phyloP scores from a whole-genome alignment of 345 rosid species.

The Laguncularia racemosa region DNA sequence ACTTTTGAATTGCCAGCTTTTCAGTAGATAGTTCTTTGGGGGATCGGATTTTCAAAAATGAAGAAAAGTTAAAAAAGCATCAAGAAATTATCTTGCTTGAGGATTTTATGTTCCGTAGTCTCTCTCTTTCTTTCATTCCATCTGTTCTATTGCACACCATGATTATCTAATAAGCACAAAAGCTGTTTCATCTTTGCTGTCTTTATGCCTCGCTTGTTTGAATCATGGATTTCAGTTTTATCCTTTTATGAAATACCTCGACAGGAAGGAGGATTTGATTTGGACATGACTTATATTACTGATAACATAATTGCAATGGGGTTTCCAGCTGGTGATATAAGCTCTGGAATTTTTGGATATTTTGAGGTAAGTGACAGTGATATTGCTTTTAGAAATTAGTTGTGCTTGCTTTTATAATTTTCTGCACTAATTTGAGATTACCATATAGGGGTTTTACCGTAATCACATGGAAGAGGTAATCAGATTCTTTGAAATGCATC shows the following conservation, averaged over 20 bases:
- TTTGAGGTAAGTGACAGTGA: slow-evolving; percentile 50
- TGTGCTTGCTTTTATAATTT: slow-evolving; percentile 2
- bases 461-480: slow-evolving; percentile 98
- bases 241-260: neutral
- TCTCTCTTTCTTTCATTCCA: too few species aligned
- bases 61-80: too few species aligned
- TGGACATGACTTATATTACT: slow-evolving; percentile 73
- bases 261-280: slow-evolving; percentile 84
- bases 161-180: too few species aligned
- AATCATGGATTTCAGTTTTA: too few species aligned
- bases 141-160: too few species aligned
- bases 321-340: slow-evolving; percentile 89
- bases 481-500: slow-evolving; percentile 80
- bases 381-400: slow-evolving; percentile 7
- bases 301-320: slow-evolving; percentile 98
- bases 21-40: too few species aligned
- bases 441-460: slow-evolving; percentile 75
- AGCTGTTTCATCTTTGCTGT: too few species aligned
- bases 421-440: slow-evolving; percentile 4
- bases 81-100: too few species aligned
- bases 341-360: slow-evolving; percentile 87
- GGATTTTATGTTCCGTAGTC: too few species aligned
- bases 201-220: too few species aligned
- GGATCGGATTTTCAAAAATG: too few species aligned
- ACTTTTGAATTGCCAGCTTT: too few species aligned